Evolutionary conservation across 108 stramenopile species (phyloP), one percentile per base, ranked within the genome.

Genomic region (Nannochloropsis oceanica): DNA sequence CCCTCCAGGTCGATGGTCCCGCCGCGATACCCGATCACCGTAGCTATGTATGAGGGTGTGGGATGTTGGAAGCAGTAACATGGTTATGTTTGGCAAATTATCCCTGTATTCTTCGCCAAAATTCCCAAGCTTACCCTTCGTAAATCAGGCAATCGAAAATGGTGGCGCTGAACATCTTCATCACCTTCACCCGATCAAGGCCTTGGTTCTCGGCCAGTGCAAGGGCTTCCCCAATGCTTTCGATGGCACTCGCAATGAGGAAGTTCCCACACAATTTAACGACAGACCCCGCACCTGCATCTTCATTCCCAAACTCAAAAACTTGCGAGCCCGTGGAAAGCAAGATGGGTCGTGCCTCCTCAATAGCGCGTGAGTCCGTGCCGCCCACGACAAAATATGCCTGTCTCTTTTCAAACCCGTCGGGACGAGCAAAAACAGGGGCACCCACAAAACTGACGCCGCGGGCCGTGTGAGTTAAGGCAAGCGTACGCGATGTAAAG

Each of bases 131-230:
- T 79, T 91, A 91, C n/a, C 90, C 88, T 79, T 87, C 84, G 89
- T 91, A 91, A 59, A 91, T 91, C 27, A 89, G 59, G 83, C 90
- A 89, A 84, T 91, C 89, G 83, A 91, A 89, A 42, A 91, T 89
- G 8, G 90, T 88, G 46, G 42, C 18, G 22, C 50, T 83, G 25
- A 89, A 43, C 84, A 91, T 82, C 0, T 26, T 13, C 83, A 86
- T 84, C 0, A 91, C 86, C 11, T 27, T 43, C 44, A 43, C 84
- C 12, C 90, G 85, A 43, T 91, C 88, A 34, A 91, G 46, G 43
- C 90, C 88, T 26, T 88, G 83, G n/a, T 73, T 73, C 59, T 73
- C 59, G 59, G 59, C 59, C n/a, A 73, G 59, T 7, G 59, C 59
- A n/a, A 73, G 59, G 22, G 59, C 59, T 73, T 73, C 59, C n/a